Conservation (phyloP, 257 asterid genomes). For the Solanum chiquidenum region DNA sequence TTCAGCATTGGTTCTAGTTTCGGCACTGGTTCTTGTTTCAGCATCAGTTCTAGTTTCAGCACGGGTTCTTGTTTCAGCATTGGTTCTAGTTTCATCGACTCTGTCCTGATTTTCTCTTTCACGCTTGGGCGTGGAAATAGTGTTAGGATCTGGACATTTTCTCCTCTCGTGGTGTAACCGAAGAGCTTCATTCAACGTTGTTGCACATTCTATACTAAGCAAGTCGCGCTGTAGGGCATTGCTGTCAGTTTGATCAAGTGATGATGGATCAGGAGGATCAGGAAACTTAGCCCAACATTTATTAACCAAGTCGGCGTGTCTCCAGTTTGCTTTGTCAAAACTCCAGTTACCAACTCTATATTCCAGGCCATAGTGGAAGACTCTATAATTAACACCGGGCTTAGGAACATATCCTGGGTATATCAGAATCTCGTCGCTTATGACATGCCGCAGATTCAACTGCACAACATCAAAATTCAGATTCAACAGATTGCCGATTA, state of each 20-base stretch:
- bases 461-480: slow-evolving; percentile 8
- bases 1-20: background rate
- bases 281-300: slow-evolving; percentile 84
- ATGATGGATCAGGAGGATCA: slow-evolving; percentile 59
- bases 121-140: slow-evolving; percentile 14
- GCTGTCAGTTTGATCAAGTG: slow-evolving; percentile 46
- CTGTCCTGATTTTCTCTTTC: slow-evolving; percentile 7
- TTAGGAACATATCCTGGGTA: slow-evolving; percentile 83
- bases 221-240: slow-evolving; percentile 55
- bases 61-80: background rate
- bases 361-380: slow-evolving; percentile 85
- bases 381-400: slow-evolving; percentile 65
- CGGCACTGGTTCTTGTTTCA: background rate
- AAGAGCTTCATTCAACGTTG: slow-evolving; percentile 65
- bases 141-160: slow-evolving; percentile 43
- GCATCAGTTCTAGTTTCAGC: background rate
- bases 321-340: slow-evolving; percentile 90
- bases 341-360: slow-evolving; percentile 81
- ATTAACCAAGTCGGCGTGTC: slow-evolving; percentile 53
- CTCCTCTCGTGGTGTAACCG: slow-evolving; percentile 37
- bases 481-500: background rate
- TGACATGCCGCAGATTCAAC: slow-evolving; percentile 68
- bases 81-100: background rate
- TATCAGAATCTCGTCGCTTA: slow-evolving; percentile 63
- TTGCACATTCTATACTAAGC: slow-evolving; percentile 81